These are phyloP conservation scores for Yamadazyma buinensis DNA, from an alignment of 1,139 yeast species.

Conservation along the genomic window DNA sequence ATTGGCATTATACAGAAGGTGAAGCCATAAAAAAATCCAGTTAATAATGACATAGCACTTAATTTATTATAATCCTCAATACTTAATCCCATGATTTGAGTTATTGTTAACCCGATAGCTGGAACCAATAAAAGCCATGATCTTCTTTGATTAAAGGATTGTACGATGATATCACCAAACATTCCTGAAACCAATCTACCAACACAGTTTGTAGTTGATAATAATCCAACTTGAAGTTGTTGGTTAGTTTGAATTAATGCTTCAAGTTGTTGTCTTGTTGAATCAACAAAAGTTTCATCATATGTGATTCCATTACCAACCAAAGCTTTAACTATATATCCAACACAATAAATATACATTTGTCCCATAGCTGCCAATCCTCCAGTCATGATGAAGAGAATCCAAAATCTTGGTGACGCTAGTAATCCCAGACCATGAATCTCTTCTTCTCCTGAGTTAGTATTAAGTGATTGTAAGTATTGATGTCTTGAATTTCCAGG, in stretches of 20 bases:
- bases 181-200: conserved; percentile 54
- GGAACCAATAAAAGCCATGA: conserved; percentile 48
- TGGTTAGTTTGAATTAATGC: conserved; percentile 44
- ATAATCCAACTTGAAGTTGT: conserved; percentile 52
- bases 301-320: conserved; percentile 20
- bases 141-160: conserved; percentile 39
- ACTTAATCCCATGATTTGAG: conserved; percentile 40
- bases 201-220: conserved; percentile 51
- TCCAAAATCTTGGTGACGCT: conserved; percentile 43
- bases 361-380: conserved; percentile 56
- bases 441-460: conserved; percentile 7
- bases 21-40: conserved; percentile 58
- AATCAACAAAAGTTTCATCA: conserved; percentile 11
- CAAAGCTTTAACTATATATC: conserved; percentile 56
- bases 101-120: conserved; percentile 31
- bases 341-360: conserved; percentile 61
- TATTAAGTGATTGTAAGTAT: conserved; percentile 8
- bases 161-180: conserved; percentile 48
- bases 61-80: conserved; percentile 27
- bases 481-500: conserved; percentile 5
- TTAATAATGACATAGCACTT: conserved; percentile 37
- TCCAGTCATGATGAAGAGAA: conserved; percentile 44
- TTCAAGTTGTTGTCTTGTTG: conserved; percentile 19
- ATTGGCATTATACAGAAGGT: conserved; percentile 56
- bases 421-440: conserved; percentile 24